Percentiles rank a stretch among this genome's conserved stretches.
phyloP scores from a whole-genome alignment of 2,329 filamentous ascomycete species.

The Cladosporium oxysporum region DNA sequence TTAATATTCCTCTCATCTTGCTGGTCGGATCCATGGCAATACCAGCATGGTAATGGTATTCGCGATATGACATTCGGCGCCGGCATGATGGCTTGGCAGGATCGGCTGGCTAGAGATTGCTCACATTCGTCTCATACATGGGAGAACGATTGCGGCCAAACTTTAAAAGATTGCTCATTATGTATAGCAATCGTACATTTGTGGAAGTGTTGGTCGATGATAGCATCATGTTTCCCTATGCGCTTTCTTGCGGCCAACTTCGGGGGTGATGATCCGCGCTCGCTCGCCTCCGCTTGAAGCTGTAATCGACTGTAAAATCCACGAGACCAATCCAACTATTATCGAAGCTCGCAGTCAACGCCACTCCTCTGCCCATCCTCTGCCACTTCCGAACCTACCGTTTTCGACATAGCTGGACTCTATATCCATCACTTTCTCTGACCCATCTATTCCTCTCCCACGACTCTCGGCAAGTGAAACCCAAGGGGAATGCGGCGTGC shows the following conservation, averaged over 20 bases:
- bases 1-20: not conserved
- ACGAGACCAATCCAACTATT: not conserved
- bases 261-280: not conserved
- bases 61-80: not conserved
- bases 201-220: not conserved
- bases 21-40: not conserved
- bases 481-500: conserved; percentile 8
- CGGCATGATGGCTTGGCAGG: no score
- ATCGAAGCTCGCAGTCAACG: not conserved
- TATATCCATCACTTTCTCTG: not conserved
- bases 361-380: not conserved
- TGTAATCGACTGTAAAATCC: not conserved
- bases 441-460: not conserved
- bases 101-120: not conserved
- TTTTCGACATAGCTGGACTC: not conserved
- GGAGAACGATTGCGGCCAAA: not conserved
- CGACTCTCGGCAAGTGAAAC: not conserved
- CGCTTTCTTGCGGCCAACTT: not conserved
- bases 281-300: not conserved
- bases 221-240: not conserved
- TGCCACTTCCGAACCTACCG: not conserved
- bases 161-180: not conserved
- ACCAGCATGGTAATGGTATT: not conserved
- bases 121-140: not conserved
- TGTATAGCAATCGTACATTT: not conserved